Conservation (phyloP, 768 basidiomycete genomes). For the Podaxis rugospora region DNA sequence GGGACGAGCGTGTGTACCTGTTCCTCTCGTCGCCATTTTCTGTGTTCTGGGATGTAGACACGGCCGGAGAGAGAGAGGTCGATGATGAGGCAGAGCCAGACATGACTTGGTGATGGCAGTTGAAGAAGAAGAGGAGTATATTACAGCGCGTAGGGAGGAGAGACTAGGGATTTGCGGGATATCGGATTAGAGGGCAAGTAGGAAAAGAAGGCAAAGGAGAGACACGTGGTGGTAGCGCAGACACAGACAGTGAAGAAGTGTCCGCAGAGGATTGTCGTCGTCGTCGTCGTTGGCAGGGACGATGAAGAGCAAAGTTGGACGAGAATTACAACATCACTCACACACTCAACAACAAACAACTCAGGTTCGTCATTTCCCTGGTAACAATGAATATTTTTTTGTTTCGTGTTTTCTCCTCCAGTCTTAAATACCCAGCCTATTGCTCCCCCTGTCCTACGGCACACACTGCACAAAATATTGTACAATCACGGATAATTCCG, state of each 20-base stretch:
- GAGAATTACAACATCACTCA: slow-evolving; percentile 8
- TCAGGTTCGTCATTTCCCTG: slow-evolving; percentile 16
- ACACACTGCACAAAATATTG: neutral
- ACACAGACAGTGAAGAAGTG: slow-evolving; percentile 25
- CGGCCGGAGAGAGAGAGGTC: slow-evolving; percentile 37
- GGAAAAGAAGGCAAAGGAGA: slow-evolving; percentile 25
- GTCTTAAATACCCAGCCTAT: neutral
- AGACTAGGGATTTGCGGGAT: neutral
- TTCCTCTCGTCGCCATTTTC: slow-evolving; percentile 76
- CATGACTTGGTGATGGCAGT: slow-evolving; percentile 29
- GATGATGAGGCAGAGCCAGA: slow-evolving; percentile 48
- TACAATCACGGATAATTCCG: neutral
- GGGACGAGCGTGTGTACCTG: slow-evolving; percentile 34
- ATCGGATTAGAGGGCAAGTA: slow-evolving; percentile 14
- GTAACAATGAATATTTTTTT: neutral
- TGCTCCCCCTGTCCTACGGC: neutral
- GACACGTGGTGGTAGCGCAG: slow-evolving; percentile 23
- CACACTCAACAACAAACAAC: slow-evolving; percentile 14
- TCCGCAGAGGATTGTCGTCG: slow-evolving; percentile 28
- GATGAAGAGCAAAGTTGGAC: neutral
- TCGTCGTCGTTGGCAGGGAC: slow-evolving; percentile 5
- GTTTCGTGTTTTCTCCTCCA: neutral
- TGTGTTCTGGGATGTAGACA: slow-evolving; percentile 50
- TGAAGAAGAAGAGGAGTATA: slow-evolving; percentile 11
- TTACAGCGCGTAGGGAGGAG: slow-evolving; percentile 16